A percentile compares a stretch with the other conserved stretches of the same genome.
Conservation (phyloP, 1,139 yeast species). For the Yamadazyma atmosphaerica region DNA sequence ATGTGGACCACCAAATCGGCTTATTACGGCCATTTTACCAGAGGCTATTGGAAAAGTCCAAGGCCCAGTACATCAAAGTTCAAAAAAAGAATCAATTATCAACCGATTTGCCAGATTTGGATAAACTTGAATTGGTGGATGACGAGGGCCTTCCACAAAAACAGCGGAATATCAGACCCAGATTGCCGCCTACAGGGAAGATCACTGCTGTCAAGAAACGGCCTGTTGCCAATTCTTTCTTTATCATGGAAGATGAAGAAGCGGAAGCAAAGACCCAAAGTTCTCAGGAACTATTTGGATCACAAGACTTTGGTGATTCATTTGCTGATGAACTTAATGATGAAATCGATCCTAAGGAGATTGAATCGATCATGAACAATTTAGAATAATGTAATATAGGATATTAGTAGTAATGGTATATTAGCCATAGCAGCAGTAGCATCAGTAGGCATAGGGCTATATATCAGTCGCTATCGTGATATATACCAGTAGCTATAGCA, state of each 20-base stretch:
- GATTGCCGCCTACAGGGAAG: conserved; percentile 93
- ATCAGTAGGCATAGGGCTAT: too few relatives aligned
- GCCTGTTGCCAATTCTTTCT: conserved; percentile 52
- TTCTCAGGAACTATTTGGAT: background rate
- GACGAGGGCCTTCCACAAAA: conserved; percentile 83
- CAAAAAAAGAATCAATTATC: conserved; percentile 56
- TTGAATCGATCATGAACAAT: conserved; percentile 18
- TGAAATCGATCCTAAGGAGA: conserved; percentile 17
- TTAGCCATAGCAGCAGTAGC: background rate
- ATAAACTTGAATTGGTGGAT: conserved; percentile 54
- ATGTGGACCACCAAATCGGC: conserved; percentile 55
- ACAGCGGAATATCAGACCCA: conserved; percentile 76
- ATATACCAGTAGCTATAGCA: too few relatives aligned
- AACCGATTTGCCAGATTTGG: conserved; percentile 43
- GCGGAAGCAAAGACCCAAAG: conserved; percentile 9
- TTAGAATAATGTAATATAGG: conserved; percentile 5
- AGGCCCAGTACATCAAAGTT: conserved; percentile 44
- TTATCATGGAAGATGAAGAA: conserved; percentile 31
- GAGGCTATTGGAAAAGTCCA: conserved; percentile 53
- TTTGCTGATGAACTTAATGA: too few relatives aligned
- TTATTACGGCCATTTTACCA: conserved; percentile 60
- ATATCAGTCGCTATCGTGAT: too few relatives aligned
- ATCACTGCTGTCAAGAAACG: conserved; percentile 71
- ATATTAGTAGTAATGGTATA: background rate
- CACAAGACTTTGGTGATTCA: too few relatives aligned